Evolutionary conservation across 768 basidiomycete genomes (phyloP), one percentile per base, ranked within the genome.

Genomic region (Hortiboletus campestris): DNA sequence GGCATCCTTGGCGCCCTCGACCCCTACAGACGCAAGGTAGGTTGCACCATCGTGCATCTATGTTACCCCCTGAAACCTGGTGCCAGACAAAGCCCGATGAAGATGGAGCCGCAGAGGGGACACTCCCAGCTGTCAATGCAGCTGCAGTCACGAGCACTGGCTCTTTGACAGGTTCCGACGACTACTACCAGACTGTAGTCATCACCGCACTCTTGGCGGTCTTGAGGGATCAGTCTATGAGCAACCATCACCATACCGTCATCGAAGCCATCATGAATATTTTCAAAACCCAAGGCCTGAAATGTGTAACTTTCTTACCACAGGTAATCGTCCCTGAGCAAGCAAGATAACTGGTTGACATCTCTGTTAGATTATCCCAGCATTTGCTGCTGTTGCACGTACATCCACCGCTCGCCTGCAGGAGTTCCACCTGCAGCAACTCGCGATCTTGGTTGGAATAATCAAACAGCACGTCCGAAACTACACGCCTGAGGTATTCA

Each of bases 261-360:
- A 94, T 98, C 53, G 94, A 98, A 69, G 94, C 94, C 2, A 89
- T 99, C 63, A 98, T 98, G 93, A 89, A 93, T 44, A 98, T 99
- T 57, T 99, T 98, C 81, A 94, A 95, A 72, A 97, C 94, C 0
- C 95, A 98, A 67, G 94, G 96, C 14, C 75, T 98, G 67, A 94
- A 95, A 78, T 97, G 94, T 70, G 94, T 96, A 19, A 84, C 91
- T 2, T 98, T 98, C 74, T 74, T 99, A 25, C 91, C 96, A 42
- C 94, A 97, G 79, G 93, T 94, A 67, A 58, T 46, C 53, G 25
- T 42, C 19, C 35, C 41, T 38, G 49, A 51, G 50, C 20, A 41
- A 36, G 25, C 17, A 25, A 43, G 32, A 7, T 13, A 34, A 51
- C 13, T 67, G 44, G 53, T 44, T 64, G 49, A 57, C 20, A 25